Evolutionary conservation across 1,284 basidiomycete species (phyloP), one percentile per base, ranked within the genome.

Genomic region (Ceratobasidium papillatum): DNA sequence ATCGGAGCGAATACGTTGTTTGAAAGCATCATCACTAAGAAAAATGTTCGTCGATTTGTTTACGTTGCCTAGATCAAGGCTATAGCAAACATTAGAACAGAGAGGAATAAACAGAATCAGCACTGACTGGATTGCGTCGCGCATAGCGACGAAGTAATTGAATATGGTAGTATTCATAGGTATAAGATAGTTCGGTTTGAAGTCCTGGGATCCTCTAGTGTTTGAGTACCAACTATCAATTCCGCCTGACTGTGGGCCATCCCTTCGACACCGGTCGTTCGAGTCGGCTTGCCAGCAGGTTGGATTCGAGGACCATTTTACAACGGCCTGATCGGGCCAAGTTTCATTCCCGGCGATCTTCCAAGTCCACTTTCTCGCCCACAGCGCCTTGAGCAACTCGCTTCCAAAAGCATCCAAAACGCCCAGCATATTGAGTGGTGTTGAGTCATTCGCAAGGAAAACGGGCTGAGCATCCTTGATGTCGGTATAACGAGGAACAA

Each of bases 241-340:
- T 9, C 71, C 71, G 4, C 47, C 59, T 8, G 59, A 45, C 43
- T 63, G 38, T 32, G 34, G 41, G 1, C 69, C 69, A 4, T 0
- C 7, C 5, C 12, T 19, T 34, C 71, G 36, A 12, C 71, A 73
- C 49, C 64, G 22, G 17, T 27, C 19, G 5, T 41, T 11, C 27
- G 30, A 11, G 19, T 51, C 25, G 2, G 17, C 49, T 11, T 32
- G 12, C 47, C 34, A 22, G 25, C 71, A 73, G 5, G 52, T 38
- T 1, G 71, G 47, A 9, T 63, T 14, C 0, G 45, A 41, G 0
- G 71, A 62, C 71, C 71, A 73, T 38, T 54, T 73, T 11, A 73
- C 71, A 30, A 63, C 71, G 3, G 71, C 71, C 22, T 73, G 71
- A 34, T 73, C 71, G 45, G 71, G 71, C 71, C 71, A 73, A 19